Evolutionary conservation across 441 rosid species (phyloP).

Genomic region (Geranium incanum): DNA sequence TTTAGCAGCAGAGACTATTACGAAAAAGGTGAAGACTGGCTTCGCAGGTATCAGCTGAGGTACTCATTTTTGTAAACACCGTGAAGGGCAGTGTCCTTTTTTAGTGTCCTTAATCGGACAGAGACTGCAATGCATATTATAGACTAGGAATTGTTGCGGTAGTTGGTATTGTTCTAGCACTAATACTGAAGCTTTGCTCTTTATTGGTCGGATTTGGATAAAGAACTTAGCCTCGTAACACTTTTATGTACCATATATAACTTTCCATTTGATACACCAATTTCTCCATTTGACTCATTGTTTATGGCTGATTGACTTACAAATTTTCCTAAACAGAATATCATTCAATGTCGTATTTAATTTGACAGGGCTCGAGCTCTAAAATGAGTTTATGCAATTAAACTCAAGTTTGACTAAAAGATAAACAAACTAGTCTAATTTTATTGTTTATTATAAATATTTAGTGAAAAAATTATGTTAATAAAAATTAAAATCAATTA

Average conservation of each 20-base stretch:
- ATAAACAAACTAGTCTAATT: too few relatives aligned
- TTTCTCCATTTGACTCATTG: too few relatives aligned
- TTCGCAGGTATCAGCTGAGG: constrained; percentile 52
- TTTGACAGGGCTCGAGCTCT: too few relatives aligned
- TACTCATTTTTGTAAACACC: constrained; percentile 34
- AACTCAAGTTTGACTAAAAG: too few relatives aligned
- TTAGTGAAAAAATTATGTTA: too few relatives aligned
- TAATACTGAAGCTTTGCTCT: too few relatives aligned
- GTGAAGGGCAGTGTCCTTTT: neutral
- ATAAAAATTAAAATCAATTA: too few relatives aligned
- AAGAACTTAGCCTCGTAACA: neutral
- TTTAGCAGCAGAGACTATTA: constrained; percentile 62
- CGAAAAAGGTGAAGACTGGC: constrained; percentile 93
- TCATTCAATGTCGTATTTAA: too few relatives aligned
- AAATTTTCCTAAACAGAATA: too few relatives aligned
- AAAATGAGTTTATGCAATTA: too few relatives aligned
- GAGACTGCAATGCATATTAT: neutral
- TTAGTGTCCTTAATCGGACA: neutral
- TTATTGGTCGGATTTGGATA: neutral
- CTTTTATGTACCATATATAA: neutral
- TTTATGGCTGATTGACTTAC: too few relatives aligned
- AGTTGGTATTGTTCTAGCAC: neutral
- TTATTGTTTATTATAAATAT: too few relatives aligned
- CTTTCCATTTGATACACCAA: neutral
- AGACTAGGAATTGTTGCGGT: neutral